phyloP scores from a whole-genome alignment of 805 yeast genomes.

The Tetrapisispora nanseiensis region DNA sequence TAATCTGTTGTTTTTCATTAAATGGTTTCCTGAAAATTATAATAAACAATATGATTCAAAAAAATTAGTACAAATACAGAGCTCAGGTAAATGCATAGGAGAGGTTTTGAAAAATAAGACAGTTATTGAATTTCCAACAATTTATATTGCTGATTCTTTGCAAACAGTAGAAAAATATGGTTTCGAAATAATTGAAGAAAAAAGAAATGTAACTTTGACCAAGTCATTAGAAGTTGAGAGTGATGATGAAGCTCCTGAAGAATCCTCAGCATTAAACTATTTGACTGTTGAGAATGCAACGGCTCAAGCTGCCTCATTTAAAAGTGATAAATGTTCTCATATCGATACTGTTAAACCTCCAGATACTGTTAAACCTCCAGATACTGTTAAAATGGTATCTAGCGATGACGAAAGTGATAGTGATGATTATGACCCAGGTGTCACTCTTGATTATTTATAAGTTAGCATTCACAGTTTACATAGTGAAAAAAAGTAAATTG shows the following conservation, averaged over 20 bases:
- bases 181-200: not conserved
- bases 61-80: constrained; percentile 33
- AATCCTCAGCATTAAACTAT: too few relatives aligned
- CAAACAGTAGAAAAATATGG: not conserved
- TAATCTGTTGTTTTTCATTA: constrained; percentile 18
- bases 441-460: constrained; percentile 17
- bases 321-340: not conserved
- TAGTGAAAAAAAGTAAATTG: too few relatives aligned
- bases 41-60: constrained; percentile 26
- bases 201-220: not conserved
- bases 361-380: too few relatives aligned
- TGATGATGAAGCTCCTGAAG: constrained; percentile 11
- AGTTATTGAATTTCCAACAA: constrained; percentile 72
- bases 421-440: constrained; percentile 21
- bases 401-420: constrained; percentile 14
- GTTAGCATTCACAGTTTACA: too few relatives aligned
- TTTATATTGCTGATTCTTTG: constrained; percentile 33
- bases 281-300: too few relatives aligned
- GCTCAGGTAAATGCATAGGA: constrained; percentile 31
- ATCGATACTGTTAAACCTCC: too few relatives aligned
- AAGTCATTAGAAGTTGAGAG: constrained; percentile 3
- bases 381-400: too few relatives aligned
- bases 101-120: constrained; percentile 44
- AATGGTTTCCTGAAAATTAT: constrained; percentile 27
- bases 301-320: too few relatives aligned